These are phyloP conservation scores for Hysterangium stoloniferum DNA, from an alignment of 768 basidiomycete species.

Conservation along the genomic window DNA sequence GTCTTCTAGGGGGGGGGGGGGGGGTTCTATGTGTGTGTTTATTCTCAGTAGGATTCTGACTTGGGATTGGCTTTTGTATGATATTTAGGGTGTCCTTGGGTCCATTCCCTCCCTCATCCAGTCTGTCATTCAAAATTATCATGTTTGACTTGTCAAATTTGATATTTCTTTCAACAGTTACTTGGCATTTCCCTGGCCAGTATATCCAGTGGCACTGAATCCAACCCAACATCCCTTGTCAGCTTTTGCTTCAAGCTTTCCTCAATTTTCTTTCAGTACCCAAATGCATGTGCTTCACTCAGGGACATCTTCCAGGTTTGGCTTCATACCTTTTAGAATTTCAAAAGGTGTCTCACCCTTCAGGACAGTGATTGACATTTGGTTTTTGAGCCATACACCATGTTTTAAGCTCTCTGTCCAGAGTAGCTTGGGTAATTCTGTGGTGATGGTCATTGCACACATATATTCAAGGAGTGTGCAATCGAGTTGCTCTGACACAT, in stretches of 20 bases:
- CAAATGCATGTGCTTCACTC: constrained; percentile 30
- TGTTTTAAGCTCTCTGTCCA: constrained; percentile 33
- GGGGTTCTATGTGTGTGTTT: no score
- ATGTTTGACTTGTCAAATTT: no score
- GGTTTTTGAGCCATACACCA: constrained; percentile 31
- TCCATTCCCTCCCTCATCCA: no score
- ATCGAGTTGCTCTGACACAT: constrained; percentile 35
- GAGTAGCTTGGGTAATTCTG: constrained; percentile 28
- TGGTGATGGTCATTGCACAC: constrained; percentile 28
- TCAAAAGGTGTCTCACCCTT: constrained; percentile 7
- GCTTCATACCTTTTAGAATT: no score
- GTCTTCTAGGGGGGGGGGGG: no score
- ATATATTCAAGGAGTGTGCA: constrained; percentile 28
- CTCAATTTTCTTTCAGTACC: constrained; percentile 22
- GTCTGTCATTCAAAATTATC: no score
- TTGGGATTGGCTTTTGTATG: no score
- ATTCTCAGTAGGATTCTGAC: no score
- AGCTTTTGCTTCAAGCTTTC: constrained; percentile 24
- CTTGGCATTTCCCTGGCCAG: constrained; percentile 22
- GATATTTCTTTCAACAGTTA: constrained; percentile 22
- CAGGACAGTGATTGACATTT: constrained; percentile 21
- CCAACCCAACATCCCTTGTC: constrained; percentile 30
- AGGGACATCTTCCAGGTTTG: constrained; percentile 22
- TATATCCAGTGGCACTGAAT: constrained; percentile 26
- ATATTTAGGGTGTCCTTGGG: no score